Percentiles rank a stretch among this genome's conserved stretches.
These are phyloP conservation scores for Scortechinia acanthostroma DNA, from an alignment of 2,329 filamentous ascomycete species.

Conservation along the genomic window DNA sequence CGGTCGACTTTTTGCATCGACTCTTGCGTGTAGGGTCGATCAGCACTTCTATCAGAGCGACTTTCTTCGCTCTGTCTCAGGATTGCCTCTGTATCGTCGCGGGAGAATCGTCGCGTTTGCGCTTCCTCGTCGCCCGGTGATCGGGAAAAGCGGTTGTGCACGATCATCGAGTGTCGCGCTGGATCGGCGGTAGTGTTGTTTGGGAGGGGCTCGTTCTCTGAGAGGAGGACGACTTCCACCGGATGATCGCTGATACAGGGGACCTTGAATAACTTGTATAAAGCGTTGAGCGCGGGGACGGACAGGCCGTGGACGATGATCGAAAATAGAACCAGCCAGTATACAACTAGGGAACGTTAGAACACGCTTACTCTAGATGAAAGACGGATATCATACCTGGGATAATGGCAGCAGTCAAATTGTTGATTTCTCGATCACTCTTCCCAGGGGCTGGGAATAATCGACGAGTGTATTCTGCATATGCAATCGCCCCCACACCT, in stretches of 20 bases:
- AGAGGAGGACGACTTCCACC: conserved; percentile 18
- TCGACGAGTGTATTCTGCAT: conserved; percentile 32
- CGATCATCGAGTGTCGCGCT: conserved; percentile 15
- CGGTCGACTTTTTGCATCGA: too few species aligned
- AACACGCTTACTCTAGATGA: background rate
- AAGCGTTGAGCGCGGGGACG: conserved; percentile 19
- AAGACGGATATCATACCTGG: conserved; percentile 15
- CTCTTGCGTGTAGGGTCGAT: too few species aligned
- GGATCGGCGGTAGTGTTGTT: conserved; percentile 19
- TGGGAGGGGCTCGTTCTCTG: conserved; percentile 20
- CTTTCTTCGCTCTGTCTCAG: too few species aligned
- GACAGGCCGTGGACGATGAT: conserved; percentile 27
- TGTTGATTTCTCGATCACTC: conserved; percentile 27
- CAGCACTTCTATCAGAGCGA: too few species aligned
- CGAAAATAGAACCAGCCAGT: conserved; percentile 31
- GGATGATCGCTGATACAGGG: conserved; percentile 19
- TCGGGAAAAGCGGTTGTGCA: conserved; percentile 21
- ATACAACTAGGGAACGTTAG: conserved; percentile 22
- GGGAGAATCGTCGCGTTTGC: background rate
- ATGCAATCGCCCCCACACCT: conserved; percentile 33
- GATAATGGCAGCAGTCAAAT: conserved; percentile 25
- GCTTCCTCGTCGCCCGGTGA: background rate
- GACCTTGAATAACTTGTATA: conserved; percentile 19
- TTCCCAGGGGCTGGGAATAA: conserved; percentile 28
- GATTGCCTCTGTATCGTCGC: background rate